phyloP scores from a whole-genome alignment of 768 basidiomycete species.

The Macrocybe gigantea region DNA sequence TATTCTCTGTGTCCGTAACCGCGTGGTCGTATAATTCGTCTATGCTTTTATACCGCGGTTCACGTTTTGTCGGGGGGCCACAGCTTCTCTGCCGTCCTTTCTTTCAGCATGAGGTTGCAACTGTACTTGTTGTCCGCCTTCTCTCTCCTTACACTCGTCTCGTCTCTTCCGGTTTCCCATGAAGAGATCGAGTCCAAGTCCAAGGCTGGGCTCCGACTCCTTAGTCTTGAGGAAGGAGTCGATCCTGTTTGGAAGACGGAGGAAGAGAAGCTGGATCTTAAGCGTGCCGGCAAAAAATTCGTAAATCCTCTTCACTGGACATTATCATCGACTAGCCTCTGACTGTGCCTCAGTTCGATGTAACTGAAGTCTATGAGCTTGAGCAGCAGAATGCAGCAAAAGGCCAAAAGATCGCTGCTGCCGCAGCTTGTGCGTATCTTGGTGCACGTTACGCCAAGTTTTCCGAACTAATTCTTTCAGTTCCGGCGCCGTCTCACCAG shows the following conservation, averaged over 20 bases:
- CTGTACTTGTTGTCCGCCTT: constrained; percentile 11
- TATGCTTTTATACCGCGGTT: no score
- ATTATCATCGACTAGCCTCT: not conserved
- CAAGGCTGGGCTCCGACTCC: constrained; percentile 26
- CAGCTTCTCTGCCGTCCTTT: no score
- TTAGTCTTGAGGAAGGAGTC: constrained; percentile 28
- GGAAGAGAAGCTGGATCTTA: constrained; percentile 28
- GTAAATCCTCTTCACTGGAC: constrained; percentile 15
- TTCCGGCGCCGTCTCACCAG: constrained; percentile 26
- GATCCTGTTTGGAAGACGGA: constrained; percentile 37
- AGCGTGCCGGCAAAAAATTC: constrained; percentile 27
- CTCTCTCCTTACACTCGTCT: constrained; percentile 15
- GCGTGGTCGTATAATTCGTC: no score
- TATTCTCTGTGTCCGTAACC: no score
- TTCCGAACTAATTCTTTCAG: constrained; percentile 9
- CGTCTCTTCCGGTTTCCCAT: constrained; percentile 24
- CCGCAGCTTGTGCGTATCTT: constrained; percentile 21
- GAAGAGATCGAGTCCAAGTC: constrained; percentile 27
- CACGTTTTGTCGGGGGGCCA: no score
- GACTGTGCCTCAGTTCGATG: constrained; percentile 26
- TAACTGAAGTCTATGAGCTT: constrained; percentile 31
- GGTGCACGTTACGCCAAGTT: not conserved
- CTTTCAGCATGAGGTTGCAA: constrained; percentile 12
- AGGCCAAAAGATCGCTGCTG: constrained; percentile 11
- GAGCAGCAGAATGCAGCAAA: constrained; percentile 18